These are phyloP conservation scores for Protea cynaroides DNA, from an alignment of 164 flowering plant species.

Conservation along the genomic window DNA sequence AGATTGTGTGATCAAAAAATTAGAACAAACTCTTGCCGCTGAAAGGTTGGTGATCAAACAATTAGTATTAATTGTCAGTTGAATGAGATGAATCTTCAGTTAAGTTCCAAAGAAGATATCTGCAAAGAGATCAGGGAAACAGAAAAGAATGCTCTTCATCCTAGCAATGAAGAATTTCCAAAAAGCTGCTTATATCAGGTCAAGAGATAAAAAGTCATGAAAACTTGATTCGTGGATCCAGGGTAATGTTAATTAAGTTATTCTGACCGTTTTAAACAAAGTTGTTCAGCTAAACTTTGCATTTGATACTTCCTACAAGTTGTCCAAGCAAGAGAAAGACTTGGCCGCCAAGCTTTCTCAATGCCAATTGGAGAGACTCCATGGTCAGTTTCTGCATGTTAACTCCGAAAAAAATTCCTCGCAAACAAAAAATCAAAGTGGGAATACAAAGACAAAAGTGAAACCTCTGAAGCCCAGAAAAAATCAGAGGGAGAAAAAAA, in stretches of 20 bases:
- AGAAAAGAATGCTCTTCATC: constrained; percentile 52
- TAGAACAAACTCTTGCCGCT: constrained; percentile 50
- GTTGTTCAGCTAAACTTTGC: constrained; percentile 45
- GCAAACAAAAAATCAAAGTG: too few species aligned
- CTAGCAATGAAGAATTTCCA: constrained; percentile 36
- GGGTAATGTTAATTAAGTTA: constrained; percentile 45
- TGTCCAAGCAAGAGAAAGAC: constrained; percentile 50
- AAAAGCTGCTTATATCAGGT: constrained; percentile 35
- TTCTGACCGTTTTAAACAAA: constrained; percentile 37
- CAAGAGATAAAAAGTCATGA: constrained; percentile 51
- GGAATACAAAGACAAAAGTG: too few species aligned
- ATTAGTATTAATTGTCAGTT: constrained; percentile 44
- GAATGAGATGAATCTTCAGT: constrained; percentile 39
- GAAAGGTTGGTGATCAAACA: constrained; percentile 29
- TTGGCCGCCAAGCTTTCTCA: constrained; percentile 42
- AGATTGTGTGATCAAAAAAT: constrained; percentile 57
- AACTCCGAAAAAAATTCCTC: constrained; percentile 54
- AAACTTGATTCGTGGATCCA: constrained; percentile 30
- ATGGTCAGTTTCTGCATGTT: constrained; percentile 26
- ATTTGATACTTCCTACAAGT: constrained; percentile 40
- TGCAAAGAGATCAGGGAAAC: constrained; percentile 38
- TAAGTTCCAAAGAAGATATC: constrained; percentile 53
- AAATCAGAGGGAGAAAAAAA: too few species aligned
- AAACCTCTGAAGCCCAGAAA: too few species aligned
- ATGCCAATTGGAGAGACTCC: constrained; percentile 38